Percentiles rank a stretch among this genome's conserved stretches.
Conservation (phyloP, 257 asterid species). For the Pogostemon cablin region DNA sequence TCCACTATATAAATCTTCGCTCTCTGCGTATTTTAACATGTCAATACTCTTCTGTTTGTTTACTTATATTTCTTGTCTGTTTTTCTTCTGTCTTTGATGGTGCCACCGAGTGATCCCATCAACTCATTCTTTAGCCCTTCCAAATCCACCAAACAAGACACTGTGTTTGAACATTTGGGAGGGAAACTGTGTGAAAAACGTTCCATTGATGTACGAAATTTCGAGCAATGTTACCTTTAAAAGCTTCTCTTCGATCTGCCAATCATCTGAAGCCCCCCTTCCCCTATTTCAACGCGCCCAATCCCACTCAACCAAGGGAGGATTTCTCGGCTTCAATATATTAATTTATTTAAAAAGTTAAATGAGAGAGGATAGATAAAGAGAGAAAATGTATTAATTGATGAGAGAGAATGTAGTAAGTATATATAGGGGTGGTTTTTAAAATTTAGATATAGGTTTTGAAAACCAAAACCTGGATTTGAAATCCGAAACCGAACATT, state of each 20-base stretch:
- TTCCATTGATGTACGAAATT: constrained; percentile 52
- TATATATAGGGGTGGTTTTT: too few relatives aligned
- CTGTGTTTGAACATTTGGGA: constrained; percentile 39
- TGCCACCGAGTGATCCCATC: constrained; percentile 50
- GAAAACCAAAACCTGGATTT: too few relatives aligned
- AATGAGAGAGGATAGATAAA: too few relatives aligned
- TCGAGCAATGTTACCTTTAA: constrained; percentile 62
- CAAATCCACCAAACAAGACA: constrained; percentile 36
- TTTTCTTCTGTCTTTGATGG: constrained; percentile 52
- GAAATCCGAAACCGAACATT: too few relatives aligned
- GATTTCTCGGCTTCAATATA: too few relatives aligned
- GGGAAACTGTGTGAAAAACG: constrained; percentile 47
- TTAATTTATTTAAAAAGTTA: too few relatives aligned
- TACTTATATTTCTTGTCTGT: too few relatives aligned
- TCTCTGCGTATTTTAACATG: constrained; percentile 4
- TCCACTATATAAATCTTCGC: constrained; percentile 34
- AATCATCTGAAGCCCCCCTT: constrained; percentile 52
- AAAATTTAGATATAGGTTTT: too few relatives aligned
- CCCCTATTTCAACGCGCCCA: constrained; percentile 49
- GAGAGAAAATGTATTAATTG: too few relatives aligned
- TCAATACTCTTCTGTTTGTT: too few relatives aligned
- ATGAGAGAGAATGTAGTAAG: too few relatives aligned
- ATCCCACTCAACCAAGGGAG: constrained; percentile 51
- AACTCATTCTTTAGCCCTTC: constrained; percentile 31
- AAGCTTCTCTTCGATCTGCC: constrained; percentile 48